phyloP scores from a whole-genome alignment of 257 asterid species.

The Vinca minor region DNA sequence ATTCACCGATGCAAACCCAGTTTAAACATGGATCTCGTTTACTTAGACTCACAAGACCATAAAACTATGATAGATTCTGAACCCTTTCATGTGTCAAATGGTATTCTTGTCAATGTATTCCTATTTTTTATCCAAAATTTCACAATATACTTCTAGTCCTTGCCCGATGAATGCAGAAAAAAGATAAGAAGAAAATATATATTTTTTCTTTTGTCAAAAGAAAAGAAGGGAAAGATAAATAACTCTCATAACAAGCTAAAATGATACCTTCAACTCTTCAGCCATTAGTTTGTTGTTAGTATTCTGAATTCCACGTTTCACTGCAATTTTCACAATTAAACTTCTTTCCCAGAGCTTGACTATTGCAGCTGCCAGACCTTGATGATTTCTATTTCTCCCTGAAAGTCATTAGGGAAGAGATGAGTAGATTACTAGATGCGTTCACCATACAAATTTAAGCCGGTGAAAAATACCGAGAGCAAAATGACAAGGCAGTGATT shows the following conservation, averaged over 20 bases:
- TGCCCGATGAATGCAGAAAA: not conserved
- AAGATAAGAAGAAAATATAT: too few species aligned
- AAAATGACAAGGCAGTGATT: slow-evolving; percentile 87
- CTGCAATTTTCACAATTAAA: slow-evolving; percentile 90
- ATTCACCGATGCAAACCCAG: not conserved
- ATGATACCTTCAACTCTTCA: slow-evolving; percentile 80
- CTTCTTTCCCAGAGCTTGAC: slow-evolving; percentile 96
- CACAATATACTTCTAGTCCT: not conserved
- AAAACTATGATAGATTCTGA: not conserved
- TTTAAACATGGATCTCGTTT: not conserved
- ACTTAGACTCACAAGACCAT: not conserved
- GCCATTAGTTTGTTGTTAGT: slow-evolving; percentile 95
- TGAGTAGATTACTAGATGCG: slow-evolving; percentile 14
- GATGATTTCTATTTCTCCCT: slow-evolving; percentile 98
- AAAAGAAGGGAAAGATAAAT: too few species aligned
- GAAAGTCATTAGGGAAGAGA: slow-evolving; percentile 7
- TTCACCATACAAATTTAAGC: slow-evolving; percentile 2
- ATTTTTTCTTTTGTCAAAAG: too few species aligned
- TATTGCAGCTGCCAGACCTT: slow-evolving; percentile 84
- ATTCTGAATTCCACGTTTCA: slow-evolving; percentile 97
- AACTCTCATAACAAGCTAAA: slow-evolving; percentile 15
- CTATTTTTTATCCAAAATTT: not conserved
- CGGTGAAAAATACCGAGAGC: slow-evolving; percentile 66
- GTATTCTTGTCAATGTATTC: not conserved
- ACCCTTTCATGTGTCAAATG: not conserved